Base-by-base conservation (phyloP, 2,329 filamentous ascomycete species). In the Incumbomyces lentus region DNA sequence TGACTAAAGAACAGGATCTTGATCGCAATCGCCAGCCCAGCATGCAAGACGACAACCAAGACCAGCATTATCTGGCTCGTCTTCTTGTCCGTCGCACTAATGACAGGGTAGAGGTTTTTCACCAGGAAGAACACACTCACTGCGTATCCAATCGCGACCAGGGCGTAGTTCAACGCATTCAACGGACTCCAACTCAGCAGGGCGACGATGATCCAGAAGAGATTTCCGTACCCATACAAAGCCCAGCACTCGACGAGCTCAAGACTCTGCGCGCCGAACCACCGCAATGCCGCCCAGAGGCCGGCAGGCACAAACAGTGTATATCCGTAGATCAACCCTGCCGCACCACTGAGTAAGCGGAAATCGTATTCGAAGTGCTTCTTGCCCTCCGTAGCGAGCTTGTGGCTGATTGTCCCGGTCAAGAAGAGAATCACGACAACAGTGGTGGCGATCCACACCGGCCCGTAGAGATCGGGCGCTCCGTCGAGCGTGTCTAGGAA, bases 401-500 rank as follows among this genome's bases (percentile, higher is more conserved):
- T 96, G 66, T 92, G 84, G 62, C 83, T 93, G 54, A 98, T 95
- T 0, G 92, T 96, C 11, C 92, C 92, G 1, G 90, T 92, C 37
- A 98, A 65, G 68, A 98, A 98, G 29, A 98, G 69, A 50, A 98
- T 96, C 53, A 98, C 77, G 11, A 98, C 83, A 8, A 98, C 92
- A 0, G 92, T 96, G 0, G 92, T 96, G 8, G 92, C 92, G 68
- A 98, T 96, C 92, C 92, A 98, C 62, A 96, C 88, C 1, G 92
- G 92, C 1, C 90, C 90, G 71, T 98, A 98, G 30, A 98, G 71
- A 62, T 98, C 92, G 1, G 92, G 86, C 64, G 96, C 96, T 16
- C 92, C 92, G 63, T 98, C 92, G 22, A 98, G 76, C 31, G 96
- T 87, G 62, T 98, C 92, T 53, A 98, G 81, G 68, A 98, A 98